These are phyloP conservation scores for Neoboletus brunneissimus DNA, from an alignment of 768 basidiomycete genomes.

Conservation along the genomic window DNA sequence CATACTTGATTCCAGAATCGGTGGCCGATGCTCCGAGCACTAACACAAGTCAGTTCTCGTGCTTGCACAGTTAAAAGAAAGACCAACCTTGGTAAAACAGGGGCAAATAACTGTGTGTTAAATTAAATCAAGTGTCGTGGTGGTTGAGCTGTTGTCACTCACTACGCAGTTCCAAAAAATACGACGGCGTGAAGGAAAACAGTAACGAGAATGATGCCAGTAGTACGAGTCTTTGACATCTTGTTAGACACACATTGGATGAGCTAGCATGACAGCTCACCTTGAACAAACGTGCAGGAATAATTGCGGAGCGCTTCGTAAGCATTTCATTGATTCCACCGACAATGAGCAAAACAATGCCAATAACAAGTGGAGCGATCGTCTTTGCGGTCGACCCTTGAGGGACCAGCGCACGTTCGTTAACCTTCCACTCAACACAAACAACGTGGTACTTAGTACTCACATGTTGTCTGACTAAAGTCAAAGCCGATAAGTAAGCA, in stretches of 20 bases:
- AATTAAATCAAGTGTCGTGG: neutral
- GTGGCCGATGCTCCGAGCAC: conserved; percentile 75
- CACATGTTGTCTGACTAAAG: conserved; percentile 64
- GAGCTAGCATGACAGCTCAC: conserved; percentile 30
- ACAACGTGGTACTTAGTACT: conserved; percentile 19
- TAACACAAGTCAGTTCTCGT: conserved; percentile 2
- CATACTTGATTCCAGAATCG: conserved; percentile 60
- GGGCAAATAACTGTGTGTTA: conserved; percentile 44
- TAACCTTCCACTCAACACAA: neutral
- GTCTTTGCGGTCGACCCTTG: conserved; percentile 59
- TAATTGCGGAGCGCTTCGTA: conserved; percentile 64
- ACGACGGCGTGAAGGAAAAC: conserved; percentile 61
- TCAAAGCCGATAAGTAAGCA: conserved; percentile 72
- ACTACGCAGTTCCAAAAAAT: conserved; percentile 50
- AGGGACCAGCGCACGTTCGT: neutral
- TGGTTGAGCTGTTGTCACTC: neutral
- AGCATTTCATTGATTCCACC: conserved; percentile 56
- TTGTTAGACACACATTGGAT: neutral
- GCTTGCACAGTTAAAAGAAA: no score
- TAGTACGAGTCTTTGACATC: conserved; percentile 64
- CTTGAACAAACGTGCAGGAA: conserved; percentile 75
- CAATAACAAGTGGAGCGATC: conserved; percentile 60
- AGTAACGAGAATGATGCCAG: conserved; percentile 53
- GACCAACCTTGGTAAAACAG: no score
- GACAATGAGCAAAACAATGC: conserved; percentile 48